Evolutionary conservation across 2,329 filamentous ascomycete species (phyloP), one percentile per base, ranked within the genome.

Genomic region (Blastomyces emzantsi): DNA sequence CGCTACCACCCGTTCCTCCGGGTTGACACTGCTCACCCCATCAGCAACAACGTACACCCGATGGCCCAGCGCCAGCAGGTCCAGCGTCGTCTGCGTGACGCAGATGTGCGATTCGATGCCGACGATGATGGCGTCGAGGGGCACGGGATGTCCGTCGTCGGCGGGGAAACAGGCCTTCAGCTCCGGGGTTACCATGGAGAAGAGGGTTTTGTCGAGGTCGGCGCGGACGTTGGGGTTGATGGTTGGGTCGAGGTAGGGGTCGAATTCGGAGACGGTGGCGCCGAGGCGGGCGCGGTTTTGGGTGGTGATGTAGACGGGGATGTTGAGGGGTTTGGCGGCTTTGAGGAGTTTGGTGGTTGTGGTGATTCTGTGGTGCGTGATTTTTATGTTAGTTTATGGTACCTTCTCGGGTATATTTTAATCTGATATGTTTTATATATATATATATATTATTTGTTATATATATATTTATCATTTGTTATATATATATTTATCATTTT

Each of bases 101-200:
- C 93, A 97, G 73, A 97, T 94, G 77, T 97, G 93, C 51, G 86
- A 85, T 78, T 97, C 93, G 73, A 97, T 96, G 47, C 93, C 93
- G 19, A 96, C 88, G 66, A 97, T 85, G 63, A 90, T 88, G 62
- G 91, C 83, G 70, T 87, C 83, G 28, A 84, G 33, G 33, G 33
- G 33, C 7, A 1, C 33, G 6, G 7, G 33, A 7, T 36, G 33
- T 9, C 33, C 33, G 33, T 2, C 33, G 33, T 33, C 0, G 75
- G 70, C n/a, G 67, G 73, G 69, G 1, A 74, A 64, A 7, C 72
- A 69, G 4, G 77, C 69, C 33, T 81, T 78, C 54, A 96, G 79
- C 49, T 87, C 81, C 0, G 90, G 88, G 1, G 89, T 85, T 74
- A 86, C 83, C 92, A 97, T 97, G 73, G 87, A 90, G 81, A 97